These are phyloP conservation scores for Coemansia sp. DNA, from an alignment of 192 early-diverging fungal species.

Conservation along the genomic window DNA sequence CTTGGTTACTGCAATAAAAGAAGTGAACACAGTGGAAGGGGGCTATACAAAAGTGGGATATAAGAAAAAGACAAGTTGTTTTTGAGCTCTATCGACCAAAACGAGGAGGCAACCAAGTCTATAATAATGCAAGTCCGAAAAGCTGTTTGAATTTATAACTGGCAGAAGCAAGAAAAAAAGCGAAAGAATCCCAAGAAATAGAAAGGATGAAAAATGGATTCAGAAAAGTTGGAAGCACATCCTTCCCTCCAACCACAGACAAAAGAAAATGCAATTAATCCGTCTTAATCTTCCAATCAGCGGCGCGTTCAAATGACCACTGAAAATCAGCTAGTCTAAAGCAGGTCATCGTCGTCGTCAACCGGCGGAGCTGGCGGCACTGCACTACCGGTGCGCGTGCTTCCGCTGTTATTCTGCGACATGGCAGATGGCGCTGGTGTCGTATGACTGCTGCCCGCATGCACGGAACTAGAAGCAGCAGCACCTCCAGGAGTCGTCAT, in stretches of 20 bases:
- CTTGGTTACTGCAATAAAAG: neutral
- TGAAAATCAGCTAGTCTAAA: constrained; percentile 13
- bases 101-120: neutral
- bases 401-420: neutral
- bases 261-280: neutral
- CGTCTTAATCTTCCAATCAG: neutral
- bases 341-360: constrained; percentile 39
- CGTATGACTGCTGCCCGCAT: neutral
- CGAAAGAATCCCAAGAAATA: neutral
- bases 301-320: neutral
- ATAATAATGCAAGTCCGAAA: neutral
- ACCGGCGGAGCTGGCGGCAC: constrained; percentile 3
- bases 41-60: constrained; percentile 4
- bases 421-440: neutral
- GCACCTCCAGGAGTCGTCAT: neutral
- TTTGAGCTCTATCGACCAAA: neutral
- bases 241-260: neutral
- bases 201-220: neutral
- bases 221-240: neutral
- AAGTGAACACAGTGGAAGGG: neutral
- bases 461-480: neutral
- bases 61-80: constrained; percentile 6
- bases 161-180: constrained; percentile 1
- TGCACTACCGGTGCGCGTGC: neutral
- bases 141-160: neutral